Base-by-base conservation (phyloP, 2,329 filamentous ascomycete species). In the Dactylella cylindrospora region DNA sequence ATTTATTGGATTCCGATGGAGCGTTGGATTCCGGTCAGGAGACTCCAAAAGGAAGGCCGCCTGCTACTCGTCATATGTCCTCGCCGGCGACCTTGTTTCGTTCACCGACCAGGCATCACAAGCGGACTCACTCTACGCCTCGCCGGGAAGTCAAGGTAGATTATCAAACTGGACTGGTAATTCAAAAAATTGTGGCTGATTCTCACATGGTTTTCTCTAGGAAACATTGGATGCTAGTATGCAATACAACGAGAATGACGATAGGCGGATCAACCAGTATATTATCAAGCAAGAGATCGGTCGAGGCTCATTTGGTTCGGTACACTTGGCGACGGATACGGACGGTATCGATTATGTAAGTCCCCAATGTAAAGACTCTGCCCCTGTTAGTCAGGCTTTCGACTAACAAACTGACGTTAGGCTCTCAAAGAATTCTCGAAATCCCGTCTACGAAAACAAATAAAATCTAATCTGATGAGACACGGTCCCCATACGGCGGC, bases 381-480 rank as follows among this genome's bases (percentile, higher is more conserved):
- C 23, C 17, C 13, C 26, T 20, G 28, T 29, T 10, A 31, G 44
- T 36, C 13, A 22, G 13, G 36, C 25, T 4, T 26, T 28, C n/a
- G 28, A 23, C 36, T 66, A 23, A 54, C 46, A 33, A 45, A 55
- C 57, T 68, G 65, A n/a, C n/a, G n/a, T 15, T 70, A 95, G 90
- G 91, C 93, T 55, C 83, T 97, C 71, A 98, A 98, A 74, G 90
- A 97, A 71, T 97, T 98, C 74, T 97, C 91, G 60, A 98, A 98
- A 72, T 83, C 88, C 1, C 84, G 90, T 28, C 77, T 98, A 50
- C 84, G 90, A 44, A 95, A 91, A 75, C 86, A 90, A 51, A 89
- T 87, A 12, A 90, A 96, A 71, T 95, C 90, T 9, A 86, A 93
- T 72, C 84, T 96, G 59, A 79, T 98, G 38, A 84, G 84, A 60